Base-by-base conservation (phyloP, 2,329 filamentous ascomycete genomes). In the Aschersonia sp. region DNA sequence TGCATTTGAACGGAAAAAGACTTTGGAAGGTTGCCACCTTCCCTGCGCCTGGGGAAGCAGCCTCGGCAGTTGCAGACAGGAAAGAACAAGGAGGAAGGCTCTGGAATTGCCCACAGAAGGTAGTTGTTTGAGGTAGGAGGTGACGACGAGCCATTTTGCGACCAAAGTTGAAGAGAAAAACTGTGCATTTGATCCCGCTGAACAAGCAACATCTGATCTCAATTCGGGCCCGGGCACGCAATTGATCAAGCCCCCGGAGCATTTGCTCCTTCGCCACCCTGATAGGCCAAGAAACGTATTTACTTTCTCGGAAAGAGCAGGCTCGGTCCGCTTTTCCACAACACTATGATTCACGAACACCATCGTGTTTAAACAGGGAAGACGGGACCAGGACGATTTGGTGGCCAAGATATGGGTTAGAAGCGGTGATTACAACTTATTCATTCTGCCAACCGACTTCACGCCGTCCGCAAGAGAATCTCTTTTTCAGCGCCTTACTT, bases 261-360 rank as follows among this genome's bases (percentile, higher is more conserved):
- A 37, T 37, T 37, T 37, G 35, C 35, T 37, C 35, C 35, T 37
- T 37, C 35, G 35, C 35, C 35, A 37, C 35, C 35, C 8, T 37
- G 35, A 37, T 37, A 37, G 35, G 35, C 35, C 35, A 12, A 12
- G 8, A 37, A 9, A 37, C 12, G 35, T 37, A 37, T 8, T 37
- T 12, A 37, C 12, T 8, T 37, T 12, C 8, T 37, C 35, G 35
- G 35, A 37, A 12, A 37, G 35, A 8, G 8, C 35, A 9, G 42
- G 30, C 45, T 22, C 33, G 47, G 47, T 49, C 48, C 50, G 50
- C 50, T 52, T 49, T 50, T 50, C 49, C 42, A 50, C 37, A 50
- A 48, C 46, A 48, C 30, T 40, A 31, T 49, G 30, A 43, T 33
- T 29, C 31, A 30, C 40, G 31, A 45, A 6, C 22, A 22, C 35